These are phyloP conservation scores for Oryza punctata DNA, from an alignment of 176 grass and related monocot genomes.

Conservation along the genomic window DNA sequence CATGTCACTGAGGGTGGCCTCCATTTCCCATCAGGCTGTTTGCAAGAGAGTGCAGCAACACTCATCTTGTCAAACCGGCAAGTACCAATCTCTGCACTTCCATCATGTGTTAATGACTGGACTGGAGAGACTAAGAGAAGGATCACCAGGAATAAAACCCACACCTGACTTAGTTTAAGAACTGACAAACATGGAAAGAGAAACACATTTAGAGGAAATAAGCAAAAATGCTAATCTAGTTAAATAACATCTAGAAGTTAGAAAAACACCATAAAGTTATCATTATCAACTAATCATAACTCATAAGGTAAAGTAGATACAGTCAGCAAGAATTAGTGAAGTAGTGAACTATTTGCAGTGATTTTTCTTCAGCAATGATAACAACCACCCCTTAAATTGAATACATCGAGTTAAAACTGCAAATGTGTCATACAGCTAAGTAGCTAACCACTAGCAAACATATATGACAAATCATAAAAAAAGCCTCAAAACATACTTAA, in stretches of 20 bases:
- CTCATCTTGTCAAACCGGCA: background rate
- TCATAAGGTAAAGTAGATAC: background rate
- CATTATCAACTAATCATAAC: background rate
- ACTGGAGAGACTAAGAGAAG: background rate
- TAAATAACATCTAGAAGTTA: background rate
- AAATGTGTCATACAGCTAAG: too few species aligned
- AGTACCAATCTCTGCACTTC: background rate
- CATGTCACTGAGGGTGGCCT: background rate
- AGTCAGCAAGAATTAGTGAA: too few species aligned
- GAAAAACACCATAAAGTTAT: background rate
- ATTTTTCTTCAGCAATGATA: background rate
- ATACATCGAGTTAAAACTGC: background rate
- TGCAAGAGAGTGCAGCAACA: background rate
- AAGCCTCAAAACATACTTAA: background rate
- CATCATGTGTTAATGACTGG: background rate
- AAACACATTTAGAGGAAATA: background rate
- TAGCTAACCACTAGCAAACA: background rate
- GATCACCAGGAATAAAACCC: background rate
- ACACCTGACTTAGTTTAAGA: background rate
- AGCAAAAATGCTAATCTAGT: background rate
- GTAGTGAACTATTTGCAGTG: background rate
- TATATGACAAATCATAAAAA: background rate
- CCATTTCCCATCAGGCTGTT: background rate
- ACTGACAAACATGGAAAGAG: background rate
- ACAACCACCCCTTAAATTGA: background rate